These are phyloP conservation scores for Clitoria ternatea DNA, from an alignment of 306 rosid species.

Conservation along the genomic window DNA sequence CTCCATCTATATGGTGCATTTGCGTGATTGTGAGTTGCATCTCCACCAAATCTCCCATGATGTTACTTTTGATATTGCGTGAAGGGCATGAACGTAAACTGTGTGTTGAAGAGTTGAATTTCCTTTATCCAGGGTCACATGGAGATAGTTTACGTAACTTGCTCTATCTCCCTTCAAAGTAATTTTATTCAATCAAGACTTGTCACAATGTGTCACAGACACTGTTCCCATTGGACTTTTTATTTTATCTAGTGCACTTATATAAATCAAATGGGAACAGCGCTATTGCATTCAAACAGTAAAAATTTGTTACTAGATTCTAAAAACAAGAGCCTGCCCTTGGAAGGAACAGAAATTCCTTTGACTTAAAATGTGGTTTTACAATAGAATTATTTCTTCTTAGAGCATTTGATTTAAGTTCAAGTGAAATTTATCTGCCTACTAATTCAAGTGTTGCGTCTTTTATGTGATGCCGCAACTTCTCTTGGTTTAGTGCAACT, in stretches of 20 bases:
- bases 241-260: background rate
- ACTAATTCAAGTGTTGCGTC: background rate
- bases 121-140: background rate
- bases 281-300: background rate
- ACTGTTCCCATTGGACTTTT: background rate
- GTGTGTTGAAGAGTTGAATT: background rate
- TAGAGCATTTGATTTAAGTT: background rate
- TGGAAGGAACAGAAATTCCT: slow-evolving; percentile 1
- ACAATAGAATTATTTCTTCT: background rate
- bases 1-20: background rate
- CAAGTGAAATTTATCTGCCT: background rate
- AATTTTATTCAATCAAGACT: background rate
- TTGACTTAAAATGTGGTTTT: background rate
- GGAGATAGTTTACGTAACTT: background rate
- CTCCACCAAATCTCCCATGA: background rate
- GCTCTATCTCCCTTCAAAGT: background rate
- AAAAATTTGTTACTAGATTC: background rate
- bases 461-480: background rate
- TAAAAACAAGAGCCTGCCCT: background rate
- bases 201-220: no score
- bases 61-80: background rate
- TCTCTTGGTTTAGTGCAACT: no score
- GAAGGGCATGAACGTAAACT: no score
- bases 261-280: background rate
- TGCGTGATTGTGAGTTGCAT: background rate